phyloP scores from a whole-genome alignment of 805 yeast genomes.

The Yamadazyma phyllophila region DNA sequence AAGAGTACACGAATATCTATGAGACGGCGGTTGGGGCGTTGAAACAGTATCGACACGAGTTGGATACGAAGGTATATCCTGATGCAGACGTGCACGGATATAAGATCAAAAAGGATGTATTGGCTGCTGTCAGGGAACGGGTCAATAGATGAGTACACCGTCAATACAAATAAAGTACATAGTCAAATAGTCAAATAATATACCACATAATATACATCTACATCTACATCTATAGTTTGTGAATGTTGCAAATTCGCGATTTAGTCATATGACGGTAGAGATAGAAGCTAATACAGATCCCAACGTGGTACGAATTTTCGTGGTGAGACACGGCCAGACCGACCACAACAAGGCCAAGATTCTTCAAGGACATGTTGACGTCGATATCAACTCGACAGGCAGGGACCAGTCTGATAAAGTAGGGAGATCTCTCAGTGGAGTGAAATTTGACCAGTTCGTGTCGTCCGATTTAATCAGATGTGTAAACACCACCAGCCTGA shows the following conservation, averaged over 20 bases:
- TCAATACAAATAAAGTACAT: too few species aligned
- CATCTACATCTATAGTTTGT: too few species aligned
- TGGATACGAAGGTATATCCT: slow-evolving; percentile 59
- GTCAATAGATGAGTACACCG: not conserved
- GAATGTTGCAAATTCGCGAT: not conserved
- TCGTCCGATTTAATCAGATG: slow-evolving; percentile 61
- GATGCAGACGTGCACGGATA: slow-evolving; percentile 58
- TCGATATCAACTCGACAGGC: slow-evolving; percentile 63
- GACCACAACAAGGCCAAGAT: slow-evolving; percentile 66
- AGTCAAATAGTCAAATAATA: too few species aligned
- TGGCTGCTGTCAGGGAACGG: slow-evolving; percentile 22
- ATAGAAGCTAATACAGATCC: slow-evolving; percentile 32
- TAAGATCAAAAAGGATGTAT: slow-evolving; percentile 64
- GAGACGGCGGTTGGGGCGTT: slow-evolving; percentile 51
- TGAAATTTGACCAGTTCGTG: slow-evolving; percentile 45
- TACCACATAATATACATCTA: too few species aligned
- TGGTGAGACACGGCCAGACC: slow-evolving; percentile 85
- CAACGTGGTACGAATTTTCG: slow-evolving; percentile 47
- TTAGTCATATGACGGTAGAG: slow-evolving; percentile 18
- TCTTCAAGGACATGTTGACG: slow-evolving; percentile 76
- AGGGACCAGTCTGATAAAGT: slow-evolving; percentile 54
- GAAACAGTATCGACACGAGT: slow-evolving; percentile 56
- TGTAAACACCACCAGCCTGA: slow-evolving; percentile 51
- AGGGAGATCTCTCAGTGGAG: slow-evolving; percentile 43
- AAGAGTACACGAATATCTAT: slow-evolving; percentile 57